Evolutionary conservation across 371 early-diverging fungal genomes (phyloP), one percentile per base, ranked within the genome.

Genomic region (Gilbertella persicaria): DNA sequence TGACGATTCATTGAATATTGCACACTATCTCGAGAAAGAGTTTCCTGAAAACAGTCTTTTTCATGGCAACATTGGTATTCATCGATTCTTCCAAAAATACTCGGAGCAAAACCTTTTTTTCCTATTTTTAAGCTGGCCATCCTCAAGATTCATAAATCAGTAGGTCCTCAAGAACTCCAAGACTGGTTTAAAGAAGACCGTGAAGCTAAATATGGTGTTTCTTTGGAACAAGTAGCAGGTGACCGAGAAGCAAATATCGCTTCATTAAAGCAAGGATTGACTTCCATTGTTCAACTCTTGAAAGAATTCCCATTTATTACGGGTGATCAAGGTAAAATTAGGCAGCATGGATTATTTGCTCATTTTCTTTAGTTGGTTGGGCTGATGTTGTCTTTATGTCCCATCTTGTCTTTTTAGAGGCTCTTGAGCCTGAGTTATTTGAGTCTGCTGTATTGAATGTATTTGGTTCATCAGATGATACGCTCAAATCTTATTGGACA

Each of bases 1-100:
- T 5, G 49, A 54, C 30, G 64, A 59, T 33, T 64, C 64, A 23
- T 64, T 51, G 54, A 40, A 59, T 13, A 64, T 64, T 38, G 59
- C 59, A 10, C 9, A 40, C 0, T 64, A 64, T 10, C 47, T 64
- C 7, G 64, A 64, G 26, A 47, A 59, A 14, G 7, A 37, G 5
- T 64, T 28, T 8, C 59, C 60, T 8, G 35, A 54, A 3, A 39
- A 35, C 0, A 49, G 50, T 14, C 24, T 64, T 4, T 64, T 64
- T 19, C 52, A 64, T 19, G 55, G 55, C 3, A 41, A 50, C 2
- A 14, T 24, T 14, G 60, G 47, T 26, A 16, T 54, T n/a, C 64
- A 64, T 35, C 25, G 50, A 7, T 45, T 55, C 33, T 42, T 58
- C 41, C 38, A 57, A n/a, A 21, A 29, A 14, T 59, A 54, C 13